Percentiles rank a stretch among this genome's conserved stretches.
phyloP scores from a whole-genome alignment of 2,329 filamentous ascomycete genomes.

The Tolypocladium nubicola region DNA sequence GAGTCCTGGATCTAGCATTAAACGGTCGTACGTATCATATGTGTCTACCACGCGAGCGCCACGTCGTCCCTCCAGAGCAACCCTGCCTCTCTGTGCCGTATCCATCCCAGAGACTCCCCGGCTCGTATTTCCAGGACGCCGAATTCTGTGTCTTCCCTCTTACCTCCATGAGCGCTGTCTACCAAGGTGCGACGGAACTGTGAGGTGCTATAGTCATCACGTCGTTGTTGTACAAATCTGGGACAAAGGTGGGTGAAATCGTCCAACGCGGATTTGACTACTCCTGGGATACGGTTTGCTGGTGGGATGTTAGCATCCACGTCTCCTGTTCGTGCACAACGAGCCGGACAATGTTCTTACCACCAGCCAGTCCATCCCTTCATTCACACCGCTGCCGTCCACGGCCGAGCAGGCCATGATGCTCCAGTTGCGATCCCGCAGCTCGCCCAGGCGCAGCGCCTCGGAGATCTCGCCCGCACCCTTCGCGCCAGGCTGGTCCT shows the following conservation, averaged over 20 bases:
- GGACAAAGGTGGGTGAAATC: constrained; percentile 8
- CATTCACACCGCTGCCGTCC: constrained; percentile 85
- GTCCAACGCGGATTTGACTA: constrained; percentile 8
- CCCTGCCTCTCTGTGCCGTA: background rate
- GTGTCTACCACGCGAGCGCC: constrained; percentile 1
- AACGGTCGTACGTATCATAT: constrained; percentile 6
- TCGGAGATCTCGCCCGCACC: constrained; percentile 95
- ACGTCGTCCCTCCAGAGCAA: background rate
- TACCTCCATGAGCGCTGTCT: constrained; percentile 12
- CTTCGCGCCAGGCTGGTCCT: constrained; percentile 94
- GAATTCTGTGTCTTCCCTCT: constrained; percentile 3
- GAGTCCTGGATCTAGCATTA: constrained; percentile 6
- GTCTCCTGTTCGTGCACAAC: background rate
- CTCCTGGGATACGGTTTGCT: constrained; percentile 27
- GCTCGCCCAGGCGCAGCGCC: constrained; percentile 76
- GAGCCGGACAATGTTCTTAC: constrained; percentile 38
- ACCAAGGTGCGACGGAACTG: constrained; percentile 16
- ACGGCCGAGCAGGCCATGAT: constrained; percentile 97
- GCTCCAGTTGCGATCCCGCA: constrained; percentile 97
- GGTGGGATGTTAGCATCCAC: background rate
- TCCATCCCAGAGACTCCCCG: constrained; percentile 1
- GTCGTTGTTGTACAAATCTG: constrained; percentile 20
- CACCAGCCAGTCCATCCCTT: constrained; percentile 99
- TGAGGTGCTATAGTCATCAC: constrained; percentile 17
- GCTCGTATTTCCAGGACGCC: constrained; percentile 1